A percentile compares a stretch with the other conserved stretches of the same genome.
phyloP scores from a whole-genome alignment of 805 yeast genomes.

The Candida verbasci region DNA sequence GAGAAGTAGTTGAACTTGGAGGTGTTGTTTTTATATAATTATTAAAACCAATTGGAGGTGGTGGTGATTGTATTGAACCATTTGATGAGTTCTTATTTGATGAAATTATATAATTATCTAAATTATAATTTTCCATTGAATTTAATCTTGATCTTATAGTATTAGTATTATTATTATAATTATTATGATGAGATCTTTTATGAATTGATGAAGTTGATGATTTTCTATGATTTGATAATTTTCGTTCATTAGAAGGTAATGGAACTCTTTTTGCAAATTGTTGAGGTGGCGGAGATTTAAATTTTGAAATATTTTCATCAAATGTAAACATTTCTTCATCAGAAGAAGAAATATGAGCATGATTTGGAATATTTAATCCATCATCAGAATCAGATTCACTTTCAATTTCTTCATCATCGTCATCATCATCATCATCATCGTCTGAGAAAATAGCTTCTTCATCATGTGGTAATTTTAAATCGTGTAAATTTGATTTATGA shows the following conservation, averaged over 20 bases:
- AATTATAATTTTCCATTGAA: slow-evolving; percentile 33
- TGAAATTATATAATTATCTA: slow-evolving; percentile 38
- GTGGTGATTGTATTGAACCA: slow-evolving; percentile 32
- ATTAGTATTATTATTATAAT: too few relatives aligned
- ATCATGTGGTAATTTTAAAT: slow-evolving; percentile 25
- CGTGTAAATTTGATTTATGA: slow-evolving; percentile 39
- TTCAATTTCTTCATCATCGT: slow-evolving; percentile 7
- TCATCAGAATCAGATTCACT: slow-evolving; percentile 13
- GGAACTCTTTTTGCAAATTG: slow-evolving; percentile 43
- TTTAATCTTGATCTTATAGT: slow-evolving; percentile 32
- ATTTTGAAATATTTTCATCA: slow-evolving; percentile 7
- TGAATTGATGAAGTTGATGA: slow-evolving; percentile 18
- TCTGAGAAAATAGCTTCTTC: slow-evolving; percentile 24
- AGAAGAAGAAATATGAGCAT: slow-evolving; percentile 9
- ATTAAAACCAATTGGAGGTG: slow-evolving; percentile 14
- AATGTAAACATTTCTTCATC: slow-evolving; percentile 1
- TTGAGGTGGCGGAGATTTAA: slow-evolving; percentile 27
- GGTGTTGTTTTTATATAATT: not conserved
- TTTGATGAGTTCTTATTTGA: slow-evolving; percentile 31
- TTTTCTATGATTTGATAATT: slow-evolving; percentile 21
- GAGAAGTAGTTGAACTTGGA: not conserved
- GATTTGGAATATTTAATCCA: slow-evolving; percentile 18
- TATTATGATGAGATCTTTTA: too few relatives aligned
- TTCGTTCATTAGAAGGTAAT: slow-evolving; percentile 23
- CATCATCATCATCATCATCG: slow-evolving; percentile 26